Conservation (phyloP, 768 basidiomycete species). For the Termitomyces sp. region DNA sequence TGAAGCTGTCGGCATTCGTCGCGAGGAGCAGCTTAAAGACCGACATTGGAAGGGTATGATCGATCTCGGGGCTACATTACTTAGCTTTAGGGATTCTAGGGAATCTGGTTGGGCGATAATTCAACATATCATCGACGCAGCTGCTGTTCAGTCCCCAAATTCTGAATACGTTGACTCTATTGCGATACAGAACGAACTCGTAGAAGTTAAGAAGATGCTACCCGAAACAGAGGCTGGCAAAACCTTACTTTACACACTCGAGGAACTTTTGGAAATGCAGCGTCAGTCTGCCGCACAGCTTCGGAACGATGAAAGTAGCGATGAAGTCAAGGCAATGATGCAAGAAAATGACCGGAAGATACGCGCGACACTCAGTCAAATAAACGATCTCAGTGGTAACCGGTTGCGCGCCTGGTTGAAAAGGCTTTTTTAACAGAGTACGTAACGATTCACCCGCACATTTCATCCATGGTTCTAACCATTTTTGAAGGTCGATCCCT, state of each 20-base stretch:
- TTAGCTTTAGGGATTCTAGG: constrained; percentile 5
- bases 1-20: neutral
- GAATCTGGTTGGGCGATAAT: constrained; percentile 7
- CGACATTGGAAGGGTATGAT: constrained; percentile 9
- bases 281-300: constrained; percentile 3
- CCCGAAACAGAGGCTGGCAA: constrained; percentile 19
- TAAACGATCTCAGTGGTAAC: constrained; percentile 11
- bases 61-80: constrained; percentile 5
- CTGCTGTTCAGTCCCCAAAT: neutral
- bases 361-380: constrained; percentile 12
- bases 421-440: neutral
- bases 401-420: constrained; percentile 6
- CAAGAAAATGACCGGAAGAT: constrained; percentile 13
- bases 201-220: constrained; percentile 16
- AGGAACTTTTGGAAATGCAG: constrained; percentile 12
- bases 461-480: neutral
- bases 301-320: constrained; percentile 3
- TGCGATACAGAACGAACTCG: constrained; percentile 20
- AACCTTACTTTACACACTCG: constrained; percentile 12
- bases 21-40: constrained; percentile 7
- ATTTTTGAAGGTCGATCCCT: neutral
- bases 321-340: constrained; percentile 11
- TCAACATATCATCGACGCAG: constrained; percentile 5
- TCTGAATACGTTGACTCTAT: constrained; percentile 9
- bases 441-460: neutral